These are phyloP conservation scores for Baffinella frigidus DNA, from an alignment of 208 protist species.

Conservation along the genomic window DNA sequence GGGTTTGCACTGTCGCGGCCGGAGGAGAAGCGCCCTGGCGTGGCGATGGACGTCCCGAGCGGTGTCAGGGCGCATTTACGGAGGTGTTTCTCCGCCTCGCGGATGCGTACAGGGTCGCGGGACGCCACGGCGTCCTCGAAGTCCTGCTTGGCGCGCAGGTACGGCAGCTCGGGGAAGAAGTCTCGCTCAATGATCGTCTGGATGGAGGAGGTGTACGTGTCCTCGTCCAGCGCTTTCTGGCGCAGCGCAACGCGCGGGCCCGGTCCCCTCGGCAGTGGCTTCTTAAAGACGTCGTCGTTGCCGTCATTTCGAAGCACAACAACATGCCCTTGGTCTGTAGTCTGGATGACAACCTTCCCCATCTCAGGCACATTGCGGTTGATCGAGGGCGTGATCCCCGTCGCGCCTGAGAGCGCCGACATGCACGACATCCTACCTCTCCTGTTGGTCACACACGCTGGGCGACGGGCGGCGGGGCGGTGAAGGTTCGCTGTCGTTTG, in stretches of 20 bases:
- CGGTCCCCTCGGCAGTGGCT: neutral
- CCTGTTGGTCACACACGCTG: too few relatives aligned
- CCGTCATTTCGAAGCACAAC: neutral
- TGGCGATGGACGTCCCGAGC: neutral
- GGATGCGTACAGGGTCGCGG: slow-evolving; percentile 34
- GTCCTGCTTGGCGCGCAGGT: slow-evolving; percentile 30
- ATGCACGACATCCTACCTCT: slow-evolving; percentile 56
- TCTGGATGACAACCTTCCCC: neutral
- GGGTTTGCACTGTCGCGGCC: neutral
- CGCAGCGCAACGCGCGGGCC: neutral
- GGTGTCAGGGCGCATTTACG: slow-evolving; percentile 37
- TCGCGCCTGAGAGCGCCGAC: neutral
- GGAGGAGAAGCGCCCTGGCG: neutral
- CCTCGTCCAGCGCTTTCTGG: slow-evolving; percentile 44
- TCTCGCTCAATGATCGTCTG: slow-evolving; percentile 54
- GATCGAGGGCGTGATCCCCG: neutral
- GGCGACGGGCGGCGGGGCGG: too few relatives aligned
- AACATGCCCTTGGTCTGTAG: neutral
- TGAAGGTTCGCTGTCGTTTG: too few relatives aligned
- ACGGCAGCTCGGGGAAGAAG: slow-evolving; percentile 59
- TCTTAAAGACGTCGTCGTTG: slow-evolving; percentile 33
- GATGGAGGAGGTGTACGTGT: slow-evolving; percentile 23
- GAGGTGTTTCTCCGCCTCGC: neutral
- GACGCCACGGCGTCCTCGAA: slow-evolving; percentile 32
- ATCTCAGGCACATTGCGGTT: too few relatives aligned